A percentile compares a stretch with the other conserved stretches of the same genome.
Conservation (phyloP, 371 early-diverging fungal species). For the Mortierella polycephala region DNA sequence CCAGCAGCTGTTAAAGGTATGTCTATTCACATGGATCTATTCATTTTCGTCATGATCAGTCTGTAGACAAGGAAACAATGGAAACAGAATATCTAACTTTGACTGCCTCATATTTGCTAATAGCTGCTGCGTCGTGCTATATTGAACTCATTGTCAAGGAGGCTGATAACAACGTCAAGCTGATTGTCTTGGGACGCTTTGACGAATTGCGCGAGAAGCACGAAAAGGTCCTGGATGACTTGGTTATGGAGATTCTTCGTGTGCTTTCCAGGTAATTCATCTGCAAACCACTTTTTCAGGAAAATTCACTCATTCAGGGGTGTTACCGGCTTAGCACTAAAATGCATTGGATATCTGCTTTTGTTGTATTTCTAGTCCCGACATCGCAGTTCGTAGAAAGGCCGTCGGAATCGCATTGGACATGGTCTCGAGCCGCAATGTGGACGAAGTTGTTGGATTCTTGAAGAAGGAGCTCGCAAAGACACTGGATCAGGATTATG, state of each 20-base stretch:
- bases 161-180: constrained; percentile 97
- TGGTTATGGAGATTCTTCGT: constrained; percentile 94
- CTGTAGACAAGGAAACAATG: no score
- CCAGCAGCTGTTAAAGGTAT: constrained; percentile 90
- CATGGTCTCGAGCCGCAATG: constrained; percentile 90
- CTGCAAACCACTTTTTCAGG: background rate
- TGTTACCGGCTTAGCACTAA: no score
- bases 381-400: constrained; percentile 95
- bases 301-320: no score
- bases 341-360: background rate
- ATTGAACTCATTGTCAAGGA: constrained; percentile 92
- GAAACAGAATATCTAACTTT: background rate
- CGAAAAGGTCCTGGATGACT: constrained; percentile 86
- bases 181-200: constrained; percentile 93
- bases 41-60: background rate
- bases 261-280: constrained; percentile 75
- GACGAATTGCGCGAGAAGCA: constrained; percentile 88
- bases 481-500: constrained; percentile 90
- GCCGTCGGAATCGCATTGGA: constrained; percentile 89
- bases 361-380: constrained; percentile 75
- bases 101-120: background rate
- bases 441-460: constrained; percentile 91
- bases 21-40: background rate
- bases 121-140: constrained; percentile 90
- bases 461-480: constrained; percentile 93